Percentiles rank a stretch among this genome's conserved stretches.
Conservation (phyloP, 768 basidiomycete species). For the Russula foetens region DNA sequence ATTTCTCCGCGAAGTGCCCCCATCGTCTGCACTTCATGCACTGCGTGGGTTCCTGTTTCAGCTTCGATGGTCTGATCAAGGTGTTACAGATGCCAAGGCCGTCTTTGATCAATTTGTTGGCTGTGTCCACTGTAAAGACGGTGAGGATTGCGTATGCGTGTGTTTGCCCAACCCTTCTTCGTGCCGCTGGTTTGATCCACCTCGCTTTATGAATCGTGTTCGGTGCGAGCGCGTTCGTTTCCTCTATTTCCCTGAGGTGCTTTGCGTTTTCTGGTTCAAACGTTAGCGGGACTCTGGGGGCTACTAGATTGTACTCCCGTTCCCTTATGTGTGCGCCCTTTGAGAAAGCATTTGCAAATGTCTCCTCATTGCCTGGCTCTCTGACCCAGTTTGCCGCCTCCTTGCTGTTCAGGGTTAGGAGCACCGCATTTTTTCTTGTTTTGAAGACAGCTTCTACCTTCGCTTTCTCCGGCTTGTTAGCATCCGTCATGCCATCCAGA, state of each 20-base stretch:
- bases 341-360: neutral
- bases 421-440: too few relatives aligned
- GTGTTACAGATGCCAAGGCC: neutral
- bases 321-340: neutral
- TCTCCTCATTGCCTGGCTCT: too few relatives aligned
- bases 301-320: neutral
- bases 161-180: neutral
- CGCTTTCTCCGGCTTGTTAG: too few relatives aligned
- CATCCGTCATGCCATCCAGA: too few relatives aligned
- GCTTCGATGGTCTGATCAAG: neutral
- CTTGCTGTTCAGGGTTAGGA: too few relatives aligned
- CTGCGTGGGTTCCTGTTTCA: neutral
- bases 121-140: accelerated
- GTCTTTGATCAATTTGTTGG: neutral
- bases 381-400: too few relatives aligned
- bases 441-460: too few relatives aligned
- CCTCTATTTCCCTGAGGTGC: neutral
- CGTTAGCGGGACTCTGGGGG: neutral
- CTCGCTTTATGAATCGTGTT: neutral
- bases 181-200: neutral
- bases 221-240: neutral
- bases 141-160: neutral
- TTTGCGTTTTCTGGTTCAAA: neutral
- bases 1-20: constrained; percentile 9
- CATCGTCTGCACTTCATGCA: neutral